Percentiles rank a stretch among this genome's conserved stretches.
Evolutionary conservation across 1,284 basidiomycete species (phyloP).

Genomic region (Cutaneotrichosporon arboriforme): DNA sequence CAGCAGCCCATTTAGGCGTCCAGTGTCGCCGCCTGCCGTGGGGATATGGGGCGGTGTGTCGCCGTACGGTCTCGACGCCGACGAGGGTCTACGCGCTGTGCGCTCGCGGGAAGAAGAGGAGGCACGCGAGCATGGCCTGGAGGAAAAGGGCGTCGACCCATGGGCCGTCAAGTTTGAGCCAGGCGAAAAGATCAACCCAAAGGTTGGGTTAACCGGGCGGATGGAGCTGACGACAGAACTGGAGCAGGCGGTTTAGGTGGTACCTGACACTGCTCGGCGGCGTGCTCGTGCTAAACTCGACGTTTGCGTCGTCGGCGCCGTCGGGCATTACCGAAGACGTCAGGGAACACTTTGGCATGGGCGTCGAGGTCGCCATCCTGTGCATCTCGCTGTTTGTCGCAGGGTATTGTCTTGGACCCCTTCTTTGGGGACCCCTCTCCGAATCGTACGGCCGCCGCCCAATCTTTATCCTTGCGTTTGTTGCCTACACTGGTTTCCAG

Average conservation of each 20-base stretch:
- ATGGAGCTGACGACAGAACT: slow-evolving; percentile 51
- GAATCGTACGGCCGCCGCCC: slow-evolving; percentile 58
- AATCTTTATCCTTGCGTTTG: slow-evolving; percentile 62
- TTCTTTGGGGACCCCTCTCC: slow-evolving; percentile 55
- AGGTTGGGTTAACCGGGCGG: slow-evolving; percentile 27
- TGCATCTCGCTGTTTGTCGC: slow-evolving; percentile 49
- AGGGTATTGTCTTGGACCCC: slow-evolving; percentile 56
- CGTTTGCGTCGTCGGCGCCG: slow-evolving; percentile 48
- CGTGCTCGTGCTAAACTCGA: slow-evolving; percentile 63
- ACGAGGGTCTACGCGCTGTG: slow-evolving; percentile 36
- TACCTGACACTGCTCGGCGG: slow-evolving; percentile 60
- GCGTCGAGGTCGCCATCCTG: slow-evolving; percentile 54
- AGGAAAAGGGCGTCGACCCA: slow-evolving; percentile 36
- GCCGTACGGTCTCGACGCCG: slow-evolving; percentile 34
- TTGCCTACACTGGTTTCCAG: slow-evolving; percentile 57
- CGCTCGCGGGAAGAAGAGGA: slow-evolving; percentile 40
- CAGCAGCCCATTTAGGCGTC: neutral
- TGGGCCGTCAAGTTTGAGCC: slow-evolving; percentile 44
- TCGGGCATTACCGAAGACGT: slow-evolving; percentile 48
- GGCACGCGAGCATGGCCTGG: slow-evolving; percentile 26
- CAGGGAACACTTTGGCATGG: slow-evolving; percentile 54
- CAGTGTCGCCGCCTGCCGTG: slow-evolving; percentile 28
- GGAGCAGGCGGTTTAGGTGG: slow-evolving; percentile 58
- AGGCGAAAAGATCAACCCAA: slow-evolving; percentile 44
- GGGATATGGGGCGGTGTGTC: slow-evolving; percentile 37